Evolutionary conservation across 108 stramenopile genomes (phyloP), one percentile per base, ranked within the genome.

Genomic region (Epithemia pelagica): DNA sequence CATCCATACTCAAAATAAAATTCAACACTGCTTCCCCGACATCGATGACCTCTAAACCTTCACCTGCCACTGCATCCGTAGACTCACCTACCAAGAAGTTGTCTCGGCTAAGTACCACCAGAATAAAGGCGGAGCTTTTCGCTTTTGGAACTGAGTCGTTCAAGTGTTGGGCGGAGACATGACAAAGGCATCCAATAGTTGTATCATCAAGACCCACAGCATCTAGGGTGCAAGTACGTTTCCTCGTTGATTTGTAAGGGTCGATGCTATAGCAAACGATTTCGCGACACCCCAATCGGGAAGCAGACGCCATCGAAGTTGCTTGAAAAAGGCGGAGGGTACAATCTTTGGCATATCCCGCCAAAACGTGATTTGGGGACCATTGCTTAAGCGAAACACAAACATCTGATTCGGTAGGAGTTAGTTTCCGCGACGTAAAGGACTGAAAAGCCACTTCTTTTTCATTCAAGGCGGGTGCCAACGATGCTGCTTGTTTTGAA

Each of bases 251-350:
- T 26, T 67, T 24, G 60, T 74, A 76, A 5, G 83, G 83, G 54
- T 75, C 79, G 0, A 76, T 68, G 10, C 55, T 51, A 0, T 69
- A 64, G n/a, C 71, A 70, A 7, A 77, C 54, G 51, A 67, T 5
- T 51, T 75, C 74, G 28, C 71, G 71, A 59, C 80, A 81, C 25
- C 55, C 3, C 61, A 25, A 25, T 59, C 56, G 54, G 31, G 29
- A 30, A 32, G 32, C 56, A 15, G 27, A 58, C 15, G 32, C 15
- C 32, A 27, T 26, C 27, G 53, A 19, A 19, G 62, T 33, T 20
- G 70, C 32, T 52, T 84, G 69, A 65, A 78, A 84, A 2, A 84
- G 64, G 26, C 75, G 74, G 8, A 84, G 28, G 0, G 78, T 69
- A 33, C 80, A 81, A 52, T 81, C 80, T 18, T 60, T 58, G 24